A percentile compares a stretch with the other conserved stretches of the same genome.
Evolutionary conservation across 192 early-diverging fungal species (phyloP).

Genomic region (Geosiphon pyriformis): DNA sequence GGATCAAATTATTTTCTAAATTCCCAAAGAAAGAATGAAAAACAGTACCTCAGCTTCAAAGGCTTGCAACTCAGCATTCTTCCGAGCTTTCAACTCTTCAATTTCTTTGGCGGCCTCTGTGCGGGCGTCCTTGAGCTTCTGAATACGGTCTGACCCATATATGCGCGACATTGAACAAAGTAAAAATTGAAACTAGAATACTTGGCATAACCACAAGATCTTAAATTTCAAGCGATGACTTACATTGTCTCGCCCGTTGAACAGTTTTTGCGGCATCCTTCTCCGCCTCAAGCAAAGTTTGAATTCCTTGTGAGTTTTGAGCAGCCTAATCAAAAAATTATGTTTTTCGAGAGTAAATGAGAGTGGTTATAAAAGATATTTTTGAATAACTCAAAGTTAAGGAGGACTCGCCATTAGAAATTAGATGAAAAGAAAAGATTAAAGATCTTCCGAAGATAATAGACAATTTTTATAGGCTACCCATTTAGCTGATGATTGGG

Average conservation of each 20-base stretch:
- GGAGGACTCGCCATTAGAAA: too few species aligned
- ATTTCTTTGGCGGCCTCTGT: slow-evolving; percentile 91
- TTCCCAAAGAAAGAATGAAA: neutral
- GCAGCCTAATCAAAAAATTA: too few species aligned
- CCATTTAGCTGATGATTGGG: too few species aligned
- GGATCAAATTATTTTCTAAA: too few species aligned
- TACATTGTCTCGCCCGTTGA: slow-evolving; percentile 84
- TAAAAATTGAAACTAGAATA: neutral
- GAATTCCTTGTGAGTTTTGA: slow-evolving; percentile 84
- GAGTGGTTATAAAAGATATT: too few species aligned
- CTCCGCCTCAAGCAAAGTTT: slow-evolving; percentile 96
- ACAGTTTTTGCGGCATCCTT: slow-evolving; percentile 94
- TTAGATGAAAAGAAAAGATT: too few species aligned
- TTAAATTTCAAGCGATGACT: slow-evolving; percentile 7
- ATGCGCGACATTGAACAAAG: neutral
- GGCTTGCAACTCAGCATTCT: slow-evolving; percentile 71
- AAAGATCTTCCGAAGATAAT: too few species aligned
- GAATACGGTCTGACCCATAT: slow-evolving; percentile 65
- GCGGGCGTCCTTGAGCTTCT: slow-evolving; percentile 93
- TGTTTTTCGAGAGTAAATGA: too few species aligned
- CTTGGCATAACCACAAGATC: neutral
- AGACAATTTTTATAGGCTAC: too few species aligned
- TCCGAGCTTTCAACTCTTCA: slow-evolving; percentile 75
- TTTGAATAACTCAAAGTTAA: too few species aligned
- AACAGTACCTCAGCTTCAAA: slow-evolving; percentile 63